Evolutionary conservation across 2,329 filamentous ascomycete genomes (phyloP).

Genomic region (Sporothrix sp.): DNA sequence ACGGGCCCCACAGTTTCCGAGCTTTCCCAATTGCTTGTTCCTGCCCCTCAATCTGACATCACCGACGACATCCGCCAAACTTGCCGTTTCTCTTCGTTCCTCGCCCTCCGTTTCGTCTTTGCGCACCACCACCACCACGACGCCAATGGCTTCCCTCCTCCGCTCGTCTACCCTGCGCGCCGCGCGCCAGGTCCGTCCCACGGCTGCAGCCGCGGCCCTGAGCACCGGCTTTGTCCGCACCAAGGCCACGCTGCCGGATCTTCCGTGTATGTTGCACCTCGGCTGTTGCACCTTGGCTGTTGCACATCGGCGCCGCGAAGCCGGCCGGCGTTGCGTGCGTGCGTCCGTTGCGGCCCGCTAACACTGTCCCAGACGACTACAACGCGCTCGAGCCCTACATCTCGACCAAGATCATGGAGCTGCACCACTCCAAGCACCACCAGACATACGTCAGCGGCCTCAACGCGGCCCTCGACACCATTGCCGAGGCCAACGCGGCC

Average conservation of each 20-base stretch:
- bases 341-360: too few species aligned
- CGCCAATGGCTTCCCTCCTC: constrained; percentile 14
- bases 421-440: constrained; percentile 73
- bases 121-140: neutral
- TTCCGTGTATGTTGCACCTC: constrained; percentile 50
- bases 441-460: constrained; percentile 69
- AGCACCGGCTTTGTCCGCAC: constrained; percentile 68
- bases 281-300: too few species aligned
- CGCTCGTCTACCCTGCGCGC: constrained; percentile 61
- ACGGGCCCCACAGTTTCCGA: neutral
- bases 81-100: neutral
- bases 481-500: constrained; percentile 52
- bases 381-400: constrained; percentile 82
- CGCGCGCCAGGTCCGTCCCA: constrained; percentile 55
- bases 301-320: neutral
- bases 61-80: neutral
- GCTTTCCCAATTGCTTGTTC: constrained; percentile 3
- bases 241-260: constrained; percentile 89
- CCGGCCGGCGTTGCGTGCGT: too few species aligned
- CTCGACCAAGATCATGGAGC: constrained; percentile 69
- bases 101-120: neutral
- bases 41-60: neutral
- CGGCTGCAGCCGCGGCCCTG: constrained; percentile 53
- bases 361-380: constrained; percentile 94
- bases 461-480: constrained; percentile 54